These are phyloP conservation scores for Patellifolia procumbens DNA, from an alignment of 179 eudicot species.

Conservation along the genomic window DNA sequence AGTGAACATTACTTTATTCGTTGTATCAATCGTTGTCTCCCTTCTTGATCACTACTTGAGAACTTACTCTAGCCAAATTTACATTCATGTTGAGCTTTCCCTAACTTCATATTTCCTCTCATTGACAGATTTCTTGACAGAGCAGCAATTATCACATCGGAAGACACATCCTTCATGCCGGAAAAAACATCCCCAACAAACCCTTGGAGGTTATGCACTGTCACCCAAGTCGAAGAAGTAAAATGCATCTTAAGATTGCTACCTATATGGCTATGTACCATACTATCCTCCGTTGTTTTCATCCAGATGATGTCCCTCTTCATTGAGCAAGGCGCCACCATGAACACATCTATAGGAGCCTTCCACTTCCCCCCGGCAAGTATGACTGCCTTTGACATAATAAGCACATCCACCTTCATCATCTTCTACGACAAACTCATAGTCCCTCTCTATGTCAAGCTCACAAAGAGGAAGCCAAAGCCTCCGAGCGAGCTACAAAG, in stretches of 20 bases:
- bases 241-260: constrained; percentile 46
- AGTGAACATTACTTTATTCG: no score
- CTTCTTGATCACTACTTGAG: no score
- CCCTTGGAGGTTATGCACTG: constrained; percentile 49
- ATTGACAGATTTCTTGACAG: constrained; percentile 41
- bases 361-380: constrained; percentile 57
- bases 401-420: constrained; percentile 54
- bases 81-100: neutral
- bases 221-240: constrained; percentile 54
- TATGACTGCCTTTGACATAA: constrained; percentile 57
- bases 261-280: constrained; percentile 51
- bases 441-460: constrained; percentile 41
- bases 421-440: constrained; percentile 51
- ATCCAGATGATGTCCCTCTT: constrained; percentile 54
- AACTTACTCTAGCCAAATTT: no score
- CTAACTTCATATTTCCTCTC: neutral
- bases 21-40: no score
- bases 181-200: constrained; percentile 30
- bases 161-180: constrained; percentile 22
- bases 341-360: constrained; percentile 41
- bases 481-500: constrained; percentile 56
- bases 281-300: constrained; percentile 49
- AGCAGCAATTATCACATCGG: constrained; percentile 42
- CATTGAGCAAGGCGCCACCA: constrained; percentile 55
- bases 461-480: constrained; percentile 41